A percentile compares a stretch with the other conserved stretches of the same genome.
phyloP scores from a whole-genome alignment of 345 rosid species.

The Microcos paniculata region DNA sequence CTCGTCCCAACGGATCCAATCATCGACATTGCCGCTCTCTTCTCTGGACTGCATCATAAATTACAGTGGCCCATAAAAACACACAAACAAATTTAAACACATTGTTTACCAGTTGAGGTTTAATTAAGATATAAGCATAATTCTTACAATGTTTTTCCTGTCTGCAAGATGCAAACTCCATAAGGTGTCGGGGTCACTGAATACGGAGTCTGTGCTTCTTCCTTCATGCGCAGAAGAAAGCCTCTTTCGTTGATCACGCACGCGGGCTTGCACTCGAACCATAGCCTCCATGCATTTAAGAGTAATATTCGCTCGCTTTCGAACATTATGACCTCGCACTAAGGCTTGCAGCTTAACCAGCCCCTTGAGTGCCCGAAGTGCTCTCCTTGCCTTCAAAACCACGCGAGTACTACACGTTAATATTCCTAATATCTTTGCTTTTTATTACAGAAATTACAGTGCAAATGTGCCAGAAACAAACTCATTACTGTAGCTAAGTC shows the following conservation, averaged over 20 bases:
- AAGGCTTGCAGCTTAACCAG: conserved; percentile 85
- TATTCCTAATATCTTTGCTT: conserved; percentile 10
- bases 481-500: background rate
- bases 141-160: conserved; percentile 23
- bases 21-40: conserved; percentile 37
- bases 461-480: background rate
- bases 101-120: background rate
- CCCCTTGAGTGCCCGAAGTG: conserved; percentile 71
- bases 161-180: conserved; percentile 24
- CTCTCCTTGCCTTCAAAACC: conserved; percentile 68
- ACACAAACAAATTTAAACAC: no score
- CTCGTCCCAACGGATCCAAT: conserved; percentile 31
- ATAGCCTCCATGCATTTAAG: conserved; percentile 73
- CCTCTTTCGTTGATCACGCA: conserved; percentile 48
- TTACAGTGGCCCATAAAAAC: background rate
- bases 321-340: conserved; percentile 83
- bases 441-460: background rate
- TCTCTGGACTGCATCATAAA: conserved; percentile 37
- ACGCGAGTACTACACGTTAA: conserved; percentile 2
- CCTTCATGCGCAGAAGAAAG: conserved; percentile 40
- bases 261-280: conserved; percentile 69
- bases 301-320: conserved; percentile 67
- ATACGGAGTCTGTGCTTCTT: conserved; percentile 25
- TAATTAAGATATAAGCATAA: no score
- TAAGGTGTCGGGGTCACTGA: conserved; percentile 31